A percentile compares a stretch with the other conserved stretches of the same genome.
These are phyloP conservation scores for Annulohypoxylon nitens DNA, from an alignment of 495 filamentous ascomycete species.

Conservation along the genomic window DNA sequence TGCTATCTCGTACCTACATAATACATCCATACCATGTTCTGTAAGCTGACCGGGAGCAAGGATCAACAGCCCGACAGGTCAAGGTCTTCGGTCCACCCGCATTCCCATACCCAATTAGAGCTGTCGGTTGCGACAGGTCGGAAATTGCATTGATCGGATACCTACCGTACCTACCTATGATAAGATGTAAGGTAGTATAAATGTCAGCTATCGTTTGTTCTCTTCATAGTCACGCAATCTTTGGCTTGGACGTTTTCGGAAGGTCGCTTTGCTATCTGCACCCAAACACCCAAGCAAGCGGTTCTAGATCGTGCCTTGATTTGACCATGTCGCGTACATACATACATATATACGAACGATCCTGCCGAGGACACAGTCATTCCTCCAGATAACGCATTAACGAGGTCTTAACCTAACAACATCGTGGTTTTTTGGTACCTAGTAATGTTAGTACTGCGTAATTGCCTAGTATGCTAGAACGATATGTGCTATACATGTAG, in stretches of 20 bases:
- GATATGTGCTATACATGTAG: no score
- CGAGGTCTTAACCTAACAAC: neutral
- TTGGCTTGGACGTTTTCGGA: constrained; percentile 36
- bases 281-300: constrained; percentile 19
- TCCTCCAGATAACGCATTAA: neutral
- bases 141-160: constrained; percentile 42
- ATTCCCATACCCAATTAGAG: constrained; percentile 32
- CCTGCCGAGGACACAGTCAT: neutral
- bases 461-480: no score
- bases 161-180: constrained; percentile 20
- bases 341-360: neutral
- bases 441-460: no score
- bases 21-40: neutral
- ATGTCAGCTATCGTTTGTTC: constrained; percentile 17
- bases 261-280: constrained; percentile 40
- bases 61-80: constrained; percentile 21
- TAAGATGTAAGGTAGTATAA: constrained; percentile 23
- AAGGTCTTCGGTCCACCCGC: constrained; percentile 20
- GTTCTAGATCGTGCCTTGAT: constrained; percentile 37
- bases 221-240: constrained; percentile 29
- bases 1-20: constrained; percentile 37
- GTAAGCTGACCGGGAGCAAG: constrained; percentile 38
- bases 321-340: neutral
- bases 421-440: no score
- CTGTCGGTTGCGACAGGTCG: constrained; percentile 26